These are phyloP conservation scores for Monosporascus cannonballus DNA, from an alignment of 2,329 filamentous ascomycete genomes.

Conservation along the genomic window DNA sequence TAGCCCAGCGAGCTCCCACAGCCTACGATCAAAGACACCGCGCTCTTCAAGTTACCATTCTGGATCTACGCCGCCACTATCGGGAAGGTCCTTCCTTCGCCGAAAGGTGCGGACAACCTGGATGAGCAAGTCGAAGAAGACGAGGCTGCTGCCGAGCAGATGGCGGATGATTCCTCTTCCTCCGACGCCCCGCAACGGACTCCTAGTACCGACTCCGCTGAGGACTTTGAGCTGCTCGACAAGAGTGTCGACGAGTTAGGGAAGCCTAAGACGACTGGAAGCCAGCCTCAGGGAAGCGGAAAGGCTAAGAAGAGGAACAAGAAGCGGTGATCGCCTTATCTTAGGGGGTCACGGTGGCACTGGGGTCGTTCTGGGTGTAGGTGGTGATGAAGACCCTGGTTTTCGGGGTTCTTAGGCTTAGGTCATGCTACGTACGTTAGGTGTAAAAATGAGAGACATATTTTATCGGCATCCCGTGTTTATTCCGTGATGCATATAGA, in stretches of 20 bases:
- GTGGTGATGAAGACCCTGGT: too few species aligned
- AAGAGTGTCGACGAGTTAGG: slow-evolving; percentile 52
- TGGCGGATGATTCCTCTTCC: slow-evolving; percentile 34
- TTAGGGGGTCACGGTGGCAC: too few species aligned
- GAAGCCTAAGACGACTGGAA: slow-evolving; percentile 45
- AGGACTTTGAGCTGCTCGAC: slow-evolving; percentile 58
- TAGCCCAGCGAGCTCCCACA: slow-evolving; percentile 72
- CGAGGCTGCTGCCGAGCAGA: slow-evolving; percentile 24
- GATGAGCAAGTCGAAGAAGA: slow-evolving; percentile 30
- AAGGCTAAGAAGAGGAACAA: slow-evolving; percentile 49
- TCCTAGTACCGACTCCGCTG: slow-evolving; percentile 51
- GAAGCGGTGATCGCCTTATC: slow-evolving; percentile 38
- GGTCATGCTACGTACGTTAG: too few species aligned
- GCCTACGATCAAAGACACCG: slow-evolving; percentile 76
- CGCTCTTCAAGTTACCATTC: slow-evolving; percentile 70
- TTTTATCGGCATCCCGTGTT: too few species aligned
- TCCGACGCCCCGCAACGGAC: slow-evolving; percentile 44
- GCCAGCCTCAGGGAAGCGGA: slow-evolving; percentile 34
- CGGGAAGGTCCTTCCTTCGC: slow-evolving; percentile 41
- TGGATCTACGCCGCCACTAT: slow-evolving; percentile 59
- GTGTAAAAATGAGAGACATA: too few species aligned
- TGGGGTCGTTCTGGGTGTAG: too few species aligned
- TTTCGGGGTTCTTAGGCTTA: too few species aligned
- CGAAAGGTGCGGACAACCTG: slow-evolving; percentile 18
- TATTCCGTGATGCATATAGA: too few species aligned